These are phyloP conservation scores for Scheffersomyces stipitis DNA, from an alignment of 805 yeast species.

Conservation along the genomic window DNA sequence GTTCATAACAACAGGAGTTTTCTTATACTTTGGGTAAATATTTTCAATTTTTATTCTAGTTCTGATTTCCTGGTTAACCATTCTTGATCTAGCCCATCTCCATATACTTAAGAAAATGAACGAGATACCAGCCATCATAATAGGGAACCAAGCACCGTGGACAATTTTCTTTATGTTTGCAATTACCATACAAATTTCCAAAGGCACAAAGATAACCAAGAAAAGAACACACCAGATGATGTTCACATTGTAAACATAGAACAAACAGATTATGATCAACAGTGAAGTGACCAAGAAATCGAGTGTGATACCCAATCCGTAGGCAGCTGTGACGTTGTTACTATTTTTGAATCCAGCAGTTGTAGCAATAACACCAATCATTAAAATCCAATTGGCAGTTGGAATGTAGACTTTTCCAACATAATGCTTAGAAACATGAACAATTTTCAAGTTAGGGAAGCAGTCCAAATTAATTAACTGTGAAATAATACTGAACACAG, in stretches of 20 bases:
- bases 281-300: constrained; percentile 54
- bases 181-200: constrained; percentile 47
- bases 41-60: constrained; percentile 33
- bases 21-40: constrained; percentile 30
- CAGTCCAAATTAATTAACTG: constrained; percentile 56
- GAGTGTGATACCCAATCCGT: constrained; percentile 57
- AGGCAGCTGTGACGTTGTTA: constrained; percentile 55
- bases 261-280: constrained; percentile 45
- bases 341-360: constrained; percentile 54
- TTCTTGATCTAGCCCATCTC: constrained; percentile 48
- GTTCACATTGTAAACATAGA: constrained; percentile 44
- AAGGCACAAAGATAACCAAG: constrained; percentile 41
- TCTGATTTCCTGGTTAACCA: constrained; percentile 37
- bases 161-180: constrained; percentile 53
- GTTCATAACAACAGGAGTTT: constrained; percentile 15
- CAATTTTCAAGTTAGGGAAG: constrained; percentile 49
- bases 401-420: constrained; percentile 57
- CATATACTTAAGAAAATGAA: constrained; percentile 42
- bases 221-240: constrained; percentile 34
- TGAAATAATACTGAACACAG: constrained; percentile 51
- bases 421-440: constrained; percentile 44
- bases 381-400: constrained; percentile 46
- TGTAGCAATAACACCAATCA: constrained; percentile 51
- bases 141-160: constrained; percentile 65
- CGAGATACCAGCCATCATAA: constrained; percentile 42